Evolutionary conservation across 169 alveolate species (phyloP).

Genomic region (Plasmodium vivax): DNA sequence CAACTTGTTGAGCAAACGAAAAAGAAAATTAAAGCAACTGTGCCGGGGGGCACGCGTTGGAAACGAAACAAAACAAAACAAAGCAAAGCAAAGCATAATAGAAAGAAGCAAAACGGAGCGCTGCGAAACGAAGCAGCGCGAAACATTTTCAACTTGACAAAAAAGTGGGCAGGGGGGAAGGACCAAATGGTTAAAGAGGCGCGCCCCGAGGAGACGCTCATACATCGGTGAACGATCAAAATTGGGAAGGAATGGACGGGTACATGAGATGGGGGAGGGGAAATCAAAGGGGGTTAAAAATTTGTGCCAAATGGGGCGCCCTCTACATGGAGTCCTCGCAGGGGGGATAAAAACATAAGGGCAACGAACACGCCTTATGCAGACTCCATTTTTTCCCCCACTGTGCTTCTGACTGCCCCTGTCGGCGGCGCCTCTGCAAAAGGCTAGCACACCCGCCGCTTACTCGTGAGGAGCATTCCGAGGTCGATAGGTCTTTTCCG

Average conservation of each 20-base stretch:
- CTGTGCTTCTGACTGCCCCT: background rate
- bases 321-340: background rate
- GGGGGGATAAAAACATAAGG: background rate
- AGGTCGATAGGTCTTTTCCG: conserved; percentile 9
- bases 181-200: background rate
- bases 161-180: background rate
- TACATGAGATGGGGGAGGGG: background rate
- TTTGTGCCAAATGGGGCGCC: background rate
- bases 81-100: no score
- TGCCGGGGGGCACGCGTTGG: background rate
- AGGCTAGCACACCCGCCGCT: background rate
- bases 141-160: background rate
- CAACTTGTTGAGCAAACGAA: background rate
- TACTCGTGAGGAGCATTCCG: background rate
- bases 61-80: background rate
- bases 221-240: background rate
- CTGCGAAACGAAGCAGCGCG: background rate
- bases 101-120: background rate
- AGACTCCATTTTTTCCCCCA: background rate
- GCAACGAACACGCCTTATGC: background rate
- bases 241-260: background rate
- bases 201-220: background rate
- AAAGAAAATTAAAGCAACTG: background rate
- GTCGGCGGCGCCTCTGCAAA: background rate
- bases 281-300: background rate